These are phyloP conservation scores for Herpetomonas tarakana DNA, from an alignment of 208 protist species.

Conservation along the genomic window DNA sequence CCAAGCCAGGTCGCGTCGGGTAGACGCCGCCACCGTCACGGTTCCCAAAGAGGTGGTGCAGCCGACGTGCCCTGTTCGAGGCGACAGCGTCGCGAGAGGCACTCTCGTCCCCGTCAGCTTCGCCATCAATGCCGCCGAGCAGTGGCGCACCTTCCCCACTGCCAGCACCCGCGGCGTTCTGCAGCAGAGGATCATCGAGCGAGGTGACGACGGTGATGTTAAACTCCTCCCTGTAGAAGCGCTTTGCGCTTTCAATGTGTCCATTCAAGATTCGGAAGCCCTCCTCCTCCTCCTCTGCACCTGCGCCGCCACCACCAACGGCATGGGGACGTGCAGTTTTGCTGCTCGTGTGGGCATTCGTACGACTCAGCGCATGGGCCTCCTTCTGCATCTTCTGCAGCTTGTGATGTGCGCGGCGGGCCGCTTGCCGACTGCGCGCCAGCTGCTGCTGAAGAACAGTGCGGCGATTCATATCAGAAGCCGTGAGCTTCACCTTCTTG, in stretches of 20 bases:
- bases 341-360: background rate
- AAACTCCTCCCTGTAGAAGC: conserved; percentile 31
- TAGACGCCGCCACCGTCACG: background rate
- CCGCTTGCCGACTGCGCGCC: conserved; percentile 13
- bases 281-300: conserved; percentile 2
- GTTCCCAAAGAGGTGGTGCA: background rate
- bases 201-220: conserved; percentile 14
- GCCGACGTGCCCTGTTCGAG: background rate
- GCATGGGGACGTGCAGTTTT: background rate
- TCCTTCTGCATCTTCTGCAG: conserved; percentile 22
- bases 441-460: conserved; percentile 3
- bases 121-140: background rate
- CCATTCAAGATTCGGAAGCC: conserved; percentile 16
- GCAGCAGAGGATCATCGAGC: conserved; percentile 12
- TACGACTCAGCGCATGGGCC: too few species aligned
- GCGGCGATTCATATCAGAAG: conserved; percentile 1
- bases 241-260: conserved; percentile 26
- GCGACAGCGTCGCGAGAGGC: background rate
- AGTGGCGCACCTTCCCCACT: background rate
- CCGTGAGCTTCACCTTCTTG: conserved; percentile 2
- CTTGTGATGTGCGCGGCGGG: conserved; percentile 20
- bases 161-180: conserved; percentile 1
- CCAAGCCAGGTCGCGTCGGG: background rate
- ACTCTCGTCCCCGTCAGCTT: background rate
- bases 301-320: background rate